phyloP scores from a whole-genome alignment of 805 yeast species.

The Barnettozyma wickerhamii region DNA sequence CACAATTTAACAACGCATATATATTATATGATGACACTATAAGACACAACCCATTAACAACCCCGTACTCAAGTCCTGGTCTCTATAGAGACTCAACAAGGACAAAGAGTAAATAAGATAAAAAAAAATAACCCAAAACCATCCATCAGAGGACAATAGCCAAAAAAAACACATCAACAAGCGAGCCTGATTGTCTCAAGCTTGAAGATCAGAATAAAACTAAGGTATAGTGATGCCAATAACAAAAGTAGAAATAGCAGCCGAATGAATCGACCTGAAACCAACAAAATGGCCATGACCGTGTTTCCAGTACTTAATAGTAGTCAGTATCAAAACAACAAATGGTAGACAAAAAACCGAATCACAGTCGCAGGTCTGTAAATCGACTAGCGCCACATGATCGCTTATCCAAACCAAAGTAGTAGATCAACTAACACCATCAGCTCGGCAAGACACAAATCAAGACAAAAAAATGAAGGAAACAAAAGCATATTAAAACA shows the following conservation, averaged over 20 bases:
- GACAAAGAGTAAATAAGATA: too few species aligned
- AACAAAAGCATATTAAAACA: not conserved
- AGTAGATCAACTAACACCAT: not conserved
- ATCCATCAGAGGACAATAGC: too few species aligned
- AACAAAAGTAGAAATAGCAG: not conserved
- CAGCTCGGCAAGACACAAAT: not conserved
- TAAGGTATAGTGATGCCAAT: not conserved
- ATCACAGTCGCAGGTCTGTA: slow-evolving; percentile 24
- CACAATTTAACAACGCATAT: not conserved
- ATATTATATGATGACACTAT: not conserved
- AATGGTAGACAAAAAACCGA: not conserved
- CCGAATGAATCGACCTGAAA: not conserved
- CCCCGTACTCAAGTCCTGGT: too few species aligned
- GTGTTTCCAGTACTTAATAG: not conserved
- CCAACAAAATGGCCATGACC: too few species aligned
- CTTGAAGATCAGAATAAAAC: not conserved
- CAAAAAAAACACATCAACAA: slow-evolving; percentile 1
- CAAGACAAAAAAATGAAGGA: not conserved
- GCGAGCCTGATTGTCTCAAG: slow-evolving; percentile 12
- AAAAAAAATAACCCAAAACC: too few species aligned
- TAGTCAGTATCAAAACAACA: not conserved
- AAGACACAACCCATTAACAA: too few species aligned
- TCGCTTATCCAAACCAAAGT: not conserved
- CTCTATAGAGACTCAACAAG: too few species aligned
- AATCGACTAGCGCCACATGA: slow-evolving; percentile 24